These are phyloP conservation scores for Eimeria praecox DNA, from an alignment of 169 alveolate species.

Conservation along the genomic window DNA sequence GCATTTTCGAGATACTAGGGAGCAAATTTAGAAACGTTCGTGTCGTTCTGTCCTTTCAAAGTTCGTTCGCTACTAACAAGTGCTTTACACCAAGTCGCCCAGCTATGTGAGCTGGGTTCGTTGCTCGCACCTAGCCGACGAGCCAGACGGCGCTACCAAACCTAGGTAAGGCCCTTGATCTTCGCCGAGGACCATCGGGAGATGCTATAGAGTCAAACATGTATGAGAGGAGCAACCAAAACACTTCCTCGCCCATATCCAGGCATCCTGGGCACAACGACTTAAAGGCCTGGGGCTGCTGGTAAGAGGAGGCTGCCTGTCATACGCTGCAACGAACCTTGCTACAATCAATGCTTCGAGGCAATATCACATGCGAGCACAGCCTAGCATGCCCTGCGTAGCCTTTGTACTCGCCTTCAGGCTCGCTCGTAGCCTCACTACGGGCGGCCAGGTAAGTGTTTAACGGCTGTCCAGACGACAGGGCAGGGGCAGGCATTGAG, in stretches of 20 bases:
- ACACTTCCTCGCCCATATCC: background rate
- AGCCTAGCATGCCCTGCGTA: too few species aligned
- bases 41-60: too few species aligned
- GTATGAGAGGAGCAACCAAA: background rate
- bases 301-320: background rate
- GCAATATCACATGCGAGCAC: background rate
- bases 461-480: too few species aligned
- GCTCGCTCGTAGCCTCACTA: too few species aligned
- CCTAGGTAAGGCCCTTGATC: background rate
- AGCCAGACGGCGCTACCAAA: background rate
- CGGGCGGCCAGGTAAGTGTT: too few species aligned
- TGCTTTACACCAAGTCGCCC: background rate
- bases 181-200: background rate
- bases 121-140: background rate
- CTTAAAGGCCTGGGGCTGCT: background rate
- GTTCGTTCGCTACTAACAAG: background rate
- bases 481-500: too few species aligned
- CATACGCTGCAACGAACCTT: background rate
- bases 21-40: too few species aligned
- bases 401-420: too few species aligned
- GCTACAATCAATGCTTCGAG: background rate
- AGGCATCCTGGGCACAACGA: background rate
- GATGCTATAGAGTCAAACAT: background rate
- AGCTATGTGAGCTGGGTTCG: background rate
- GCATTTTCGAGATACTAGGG: background rate